Evolutionary conservation across 2,329 filamentous ascomycete species (phyloP), one percentile per base, ranked within the genome.

Genomic region (Hypoxylon sp.): DNA sequence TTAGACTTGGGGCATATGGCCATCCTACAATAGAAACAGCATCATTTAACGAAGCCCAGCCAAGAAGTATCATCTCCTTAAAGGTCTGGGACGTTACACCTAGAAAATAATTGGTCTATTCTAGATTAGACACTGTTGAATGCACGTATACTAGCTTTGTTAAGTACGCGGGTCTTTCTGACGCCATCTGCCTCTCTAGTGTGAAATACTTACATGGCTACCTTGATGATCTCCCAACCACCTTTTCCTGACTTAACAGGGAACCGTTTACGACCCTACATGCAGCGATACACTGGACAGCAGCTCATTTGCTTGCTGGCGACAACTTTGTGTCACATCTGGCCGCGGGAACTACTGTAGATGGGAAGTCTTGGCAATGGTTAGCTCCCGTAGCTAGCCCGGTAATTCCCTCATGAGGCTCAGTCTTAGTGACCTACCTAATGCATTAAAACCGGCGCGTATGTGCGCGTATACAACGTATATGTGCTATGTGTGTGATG

Each of bases 341-440:
- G n/a, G 11, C 27, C n/a, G 37, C 55, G 42, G 31, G 17, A 48
- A 44, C 31, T 54, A 14, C n/a, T 20, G 59, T n/a, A 57, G n/a
- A 46, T 44, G 37, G 25, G 25, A 56, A 35, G 50, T 60, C 65
- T 68, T 68, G 65, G 65, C 65, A 60, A 27, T 25, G 50, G 55
- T 14, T 59, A 27, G 53, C 13, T 66, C 14, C 63, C 63, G 57
- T 58, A 11, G 11, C 46, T 31, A 61, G 50, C 50, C 63, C 33
- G 59, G 58, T 50, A 62, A 62, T 49, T 62, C 44, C 48, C 44
- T 55, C 51, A 30, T 66, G 58, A 66, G 64, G 64, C 64, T 68
- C 60, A 64, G 20, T 56, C 54, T 67, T 42, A 37, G 11, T 10
- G 35, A 51, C 50, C 40, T 66, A 56, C 33, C 33, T 51, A 53